A percentile compares a stretch with the other conserved stretches of the same genome.
Evolutionary conservation across 768 basidiomycete genomes (phyloP).

Genomic region (Tylopilus vinaceipallidus): DNA sequence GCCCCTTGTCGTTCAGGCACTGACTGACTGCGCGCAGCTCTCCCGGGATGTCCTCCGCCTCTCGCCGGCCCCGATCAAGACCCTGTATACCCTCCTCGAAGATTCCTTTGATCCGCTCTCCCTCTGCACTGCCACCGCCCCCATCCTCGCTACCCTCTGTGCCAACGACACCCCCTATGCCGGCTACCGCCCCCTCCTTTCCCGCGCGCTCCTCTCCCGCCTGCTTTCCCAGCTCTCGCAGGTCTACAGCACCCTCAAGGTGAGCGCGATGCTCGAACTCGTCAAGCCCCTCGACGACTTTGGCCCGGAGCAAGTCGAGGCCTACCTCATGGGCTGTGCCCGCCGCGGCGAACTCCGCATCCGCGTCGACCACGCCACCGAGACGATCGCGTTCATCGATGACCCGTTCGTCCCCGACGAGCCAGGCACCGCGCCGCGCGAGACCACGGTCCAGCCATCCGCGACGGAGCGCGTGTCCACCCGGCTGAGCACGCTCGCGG

Average conservation of each 20-base stretch:
- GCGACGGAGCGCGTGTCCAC: slow-evolving; percentile 72
- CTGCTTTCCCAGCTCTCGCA: slow-evolving; percentile 89
- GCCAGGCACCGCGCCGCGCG: slow-evolving; percentile 28
- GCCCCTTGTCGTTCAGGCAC: too few species aligned
- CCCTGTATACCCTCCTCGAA: slow-evolving; percentile 86
- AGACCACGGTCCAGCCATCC: slow-evolving; percentile 67
- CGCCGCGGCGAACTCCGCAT: slow-evolving; percentile 83
- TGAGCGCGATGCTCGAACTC: slow-evolving; percentile 73
- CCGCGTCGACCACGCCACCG: slow-evolving; percentile 84
- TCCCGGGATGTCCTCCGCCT: slow-evolving; percentile 81
- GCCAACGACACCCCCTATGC: slow-evolving; percentile 50
- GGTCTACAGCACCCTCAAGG: slow-evolving; percentile 85
- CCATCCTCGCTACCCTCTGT: slow-evolving; percentile 65
- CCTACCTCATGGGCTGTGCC: slow-evolving; percentile 91
- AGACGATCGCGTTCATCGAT: slow-evolving; percentile 82
- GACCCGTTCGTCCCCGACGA: slow-evolving; percentile 60
- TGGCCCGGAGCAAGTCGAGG: slow-evolving; percentile 75
- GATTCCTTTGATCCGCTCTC: slow-evolving; percentile 91
- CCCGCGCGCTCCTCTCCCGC: slow-evolving; percentile 87
- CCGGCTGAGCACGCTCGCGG: slow-evolving; percentile 74
- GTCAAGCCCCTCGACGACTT: slow-evolving; percentile 68
- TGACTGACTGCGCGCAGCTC: too few species aligned
- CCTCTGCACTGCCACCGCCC: slow-evolving; percentile 74
- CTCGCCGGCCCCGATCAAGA: slow-evolving; percentile 67
- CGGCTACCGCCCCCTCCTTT: slow-evolving; percentile 85